Conservation (phyloP, 2,329 filamentous ascomycete species). For the Boeremia lycopersici region DNA sequence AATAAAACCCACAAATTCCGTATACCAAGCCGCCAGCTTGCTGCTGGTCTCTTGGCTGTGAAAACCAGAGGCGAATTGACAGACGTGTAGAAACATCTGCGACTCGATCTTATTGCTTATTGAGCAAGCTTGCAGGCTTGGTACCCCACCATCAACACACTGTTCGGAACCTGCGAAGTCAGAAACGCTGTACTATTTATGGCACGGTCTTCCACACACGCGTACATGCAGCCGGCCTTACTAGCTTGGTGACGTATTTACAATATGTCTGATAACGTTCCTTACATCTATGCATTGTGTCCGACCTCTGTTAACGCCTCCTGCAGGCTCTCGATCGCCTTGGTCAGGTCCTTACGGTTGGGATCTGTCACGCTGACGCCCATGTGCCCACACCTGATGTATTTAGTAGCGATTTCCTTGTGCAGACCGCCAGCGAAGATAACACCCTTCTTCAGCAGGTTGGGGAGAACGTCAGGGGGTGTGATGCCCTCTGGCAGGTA, state of each 20-base stretch:
- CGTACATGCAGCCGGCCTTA: background rate
- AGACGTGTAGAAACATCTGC: background rate
- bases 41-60: constrained; percentile 8
- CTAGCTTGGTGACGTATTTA: constrained; percentile 2
- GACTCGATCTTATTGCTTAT: background rate
- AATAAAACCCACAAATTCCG: constrained; percentile 11
- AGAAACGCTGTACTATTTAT: background rate
- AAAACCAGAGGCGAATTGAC: background rate
- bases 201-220: background rate
- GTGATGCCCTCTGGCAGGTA: constrained; percentile 86
- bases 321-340: constrained; percentile 78
- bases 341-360: constrained; percentile 79
- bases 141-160: background rate
- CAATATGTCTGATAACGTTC: background rate
- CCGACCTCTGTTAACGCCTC: constrained; percentile 77
- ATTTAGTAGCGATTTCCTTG: constrained; percentile 91
- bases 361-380: constrained; percentile 89
- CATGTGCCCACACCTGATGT: constrained; percentile 98
- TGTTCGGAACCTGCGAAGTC: background rate
- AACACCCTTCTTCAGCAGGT: constrained; percentile 82
- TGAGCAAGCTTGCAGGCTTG: background rate
- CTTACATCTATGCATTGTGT: constrained; percentile 51
- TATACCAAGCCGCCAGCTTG: constrained; percentile 1
- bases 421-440: constrained; percentile 95
- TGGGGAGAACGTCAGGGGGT: constrained; percentile 82